phyloP scores from a whole-genome alignment of 2,329 filamentous ascomycete species.

The Pezicula rhizophila region DNA sequence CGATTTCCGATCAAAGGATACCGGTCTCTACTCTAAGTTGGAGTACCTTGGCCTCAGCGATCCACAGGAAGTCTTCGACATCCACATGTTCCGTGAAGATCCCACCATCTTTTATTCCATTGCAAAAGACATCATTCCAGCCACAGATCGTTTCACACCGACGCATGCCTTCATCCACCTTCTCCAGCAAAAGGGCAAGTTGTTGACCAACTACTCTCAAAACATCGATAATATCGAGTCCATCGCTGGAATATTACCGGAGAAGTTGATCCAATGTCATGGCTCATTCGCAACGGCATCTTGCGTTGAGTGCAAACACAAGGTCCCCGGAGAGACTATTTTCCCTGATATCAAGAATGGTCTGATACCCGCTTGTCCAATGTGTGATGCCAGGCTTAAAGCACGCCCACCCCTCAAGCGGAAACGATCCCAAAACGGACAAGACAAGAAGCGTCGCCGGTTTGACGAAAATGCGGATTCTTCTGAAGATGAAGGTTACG shows the following conservation, averaged over 20 bases:
- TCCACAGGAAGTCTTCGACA: constrained; percentile 94
- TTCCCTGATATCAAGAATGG: constrained; percentile 74
- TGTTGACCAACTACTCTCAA: constrained; percentile 96
- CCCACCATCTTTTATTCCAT: constrained; percentile 87
- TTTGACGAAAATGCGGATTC: constrained; percentile 16
- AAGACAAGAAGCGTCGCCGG: constrained; percentile 35
- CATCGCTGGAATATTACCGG: constrained; percentile 71
- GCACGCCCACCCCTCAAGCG: constrained; percentile 46
- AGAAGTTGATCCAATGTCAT: constrained; percentile 91
- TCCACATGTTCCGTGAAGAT: constrained; percentile 77
- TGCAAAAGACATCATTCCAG: constrained; percentile 83
- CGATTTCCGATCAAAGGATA: constrained; percentile 91
- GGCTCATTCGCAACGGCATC: constrained; percentile 91
- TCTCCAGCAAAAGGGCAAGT: constrained; percentile 79
- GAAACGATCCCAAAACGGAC: constrained; percentile 46
- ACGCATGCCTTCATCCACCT: constrained; percentile 92
- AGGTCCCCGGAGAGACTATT: constrained; percentile 69
- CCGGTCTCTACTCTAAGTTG: constrained; percentile 82
- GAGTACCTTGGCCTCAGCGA: constrained; percentile 69
- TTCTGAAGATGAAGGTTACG: constrained; percentile 53
- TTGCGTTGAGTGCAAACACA: constrained; percentile 74
- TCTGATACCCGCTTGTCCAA: constrained; percentile 69
- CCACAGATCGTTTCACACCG: constrained; percentile 73
- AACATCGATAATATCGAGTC: constrained; percentile 97
- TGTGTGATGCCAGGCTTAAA: constrained; percentile 55